Conservation (phyloP, 495 filamentous ascomycete genomes). For the Podospora australis region DNA sequence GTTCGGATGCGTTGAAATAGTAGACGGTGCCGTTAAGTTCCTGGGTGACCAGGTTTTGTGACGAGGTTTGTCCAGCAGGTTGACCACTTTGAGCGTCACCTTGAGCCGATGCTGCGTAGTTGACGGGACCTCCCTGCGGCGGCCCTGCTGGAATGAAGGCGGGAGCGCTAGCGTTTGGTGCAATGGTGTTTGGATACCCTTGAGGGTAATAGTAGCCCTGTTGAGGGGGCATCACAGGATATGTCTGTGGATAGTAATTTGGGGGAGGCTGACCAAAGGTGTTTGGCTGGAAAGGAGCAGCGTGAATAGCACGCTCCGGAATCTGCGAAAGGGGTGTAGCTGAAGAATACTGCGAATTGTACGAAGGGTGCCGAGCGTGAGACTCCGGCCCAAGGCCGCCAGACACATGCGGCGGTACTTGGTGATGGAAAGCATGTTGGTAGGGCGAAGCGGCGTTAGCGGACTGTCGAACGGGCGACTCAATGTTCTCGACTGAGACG, state of each 20-base stretch:
- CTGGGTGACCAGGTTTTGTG: constrained; percentile 73
- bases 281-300: constrained; percentile 83
- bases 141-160: constrained; percentile 53
- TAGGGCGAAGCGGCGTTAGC: constrained; percentile 59
- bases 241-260: constrained; percentile 56
- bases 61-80: constrained; percentile 28
- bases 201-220: constrained; percentile 52
- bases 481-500: constrained; percentile 90
- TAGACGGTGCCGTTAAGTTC: constrained; percentile 94
- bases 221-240: constrained; percentile 44
- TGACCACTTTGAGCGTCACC: constrained; percentile 31
- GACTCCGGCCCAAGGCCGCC: constrained; percentile 51
- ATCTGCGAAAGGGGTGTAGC: constrained; percentile 93
- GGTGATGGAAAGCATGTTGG: constrained; percentile 87
- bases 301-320: constrained; percentile 89
- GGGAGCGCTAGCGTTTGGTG: constrained; percentile 47
- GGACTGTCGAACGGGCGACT: constrained; percentile 65
- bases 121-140: constrained; percentile 39
- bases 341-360: constrained; percentile 64
- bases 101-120: constrained; percentile 37
- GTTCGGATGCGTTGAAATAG: constrained; percentile 75
- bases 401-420: constrained; percentile 67
- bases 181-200: constrained; percentile 46
- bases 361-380: constrained; percentile 66
- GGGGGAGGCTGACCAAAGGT: constrained; percentile 54